Conservation (phyloP, 805 yeast genomes). For the Debaryomyces hansenii region DNA sequence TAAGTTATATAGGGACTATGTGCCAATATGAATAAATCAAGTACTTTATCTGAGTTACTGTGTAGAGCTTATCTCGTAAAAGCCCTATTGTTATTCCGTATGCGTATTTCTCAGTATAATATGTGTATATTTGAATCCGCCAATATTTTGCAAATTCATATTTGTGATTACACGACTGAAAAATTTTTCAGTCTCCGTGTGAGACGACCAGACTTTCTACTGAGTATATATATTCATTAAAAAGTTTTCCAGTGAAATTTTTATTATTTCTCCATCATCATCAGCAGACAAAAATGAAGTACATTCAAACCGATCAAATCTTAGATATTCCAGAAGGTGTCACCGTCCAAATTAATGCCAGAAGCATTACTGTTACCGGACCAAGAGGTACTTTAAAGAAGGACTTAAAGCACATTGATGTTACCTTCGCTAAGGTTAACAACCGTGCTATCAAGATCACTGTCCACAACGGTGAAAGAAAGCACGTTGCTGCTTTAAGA, state of each 20-base stretch:
- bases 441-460: slow-evolving; percentile 78
- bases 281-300: slow-evolving; percentile 53
- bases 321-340: slow-evolving; percentile 92
- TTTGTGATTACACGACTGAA: slow-evolving; percentile 10
- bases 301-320: slow-evolving; percentile 82
- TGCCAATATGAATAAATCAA: not conserved
- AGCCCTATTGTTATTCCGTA: not conserved
- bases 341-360: slow-evolving; percentile 85
- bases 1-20: not conserved
- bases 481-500: slow-evolving; percentile 99
- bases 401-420: slow-evolving; percentile 92
- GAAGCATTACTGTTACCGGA: slow-evolving; percentile 87
- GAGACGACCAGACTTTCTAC: not conserved
- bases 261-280: slow-evolving; percentile 2
- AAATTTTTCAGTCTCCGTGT: slow-evolving; percentile 8
- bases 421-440: slow-evolving; percentile 80
- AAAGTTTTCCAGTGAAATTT: not conserved
- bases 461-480: slow-evolving; percentile 99
- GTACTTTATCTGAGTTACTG: not conserved
- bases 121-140: slow-evolving; percentile 2
- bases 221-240: not conserved
- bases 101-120: not conserved
- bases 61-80: not conserved
- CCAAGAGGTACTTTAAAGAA: slow-evolving; percentile 96
- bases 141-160: not conserved